A percentile compares a stretch with the other conserved stretches of the same genome.
phyloP scores from a whole-genome alignment of 441 rosid genomes.

The Pelargonium myrrhifolium region DNA sequence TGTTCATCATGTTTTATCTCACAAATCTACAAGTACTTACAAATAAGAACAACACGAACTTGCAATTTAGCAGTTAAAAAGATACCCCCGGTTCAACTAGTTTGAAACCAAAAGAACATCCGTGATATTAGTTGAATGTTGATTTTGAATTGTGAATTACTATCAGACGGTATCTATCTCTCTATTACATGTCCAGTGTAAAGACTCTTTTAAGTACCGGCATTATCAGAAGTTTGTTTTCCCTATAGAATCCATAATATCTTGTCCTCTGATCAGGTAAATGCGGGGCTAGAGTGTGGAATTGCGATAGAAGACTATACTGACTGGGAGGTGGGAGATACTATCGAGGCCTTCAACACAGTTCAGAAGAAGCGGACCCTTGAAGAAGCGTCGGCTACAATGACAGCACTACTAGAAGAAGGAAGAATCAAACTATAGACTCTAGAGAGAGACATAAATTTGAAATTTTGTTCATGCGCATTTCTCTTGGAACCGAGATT shows the following conservation, averaged over 20 bases:
- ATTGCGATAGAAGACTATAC: constrained; percentile 59
- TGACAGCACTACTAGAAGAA: constrained; percentile 74
- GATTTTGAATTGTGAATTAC: too few relatives aligned
- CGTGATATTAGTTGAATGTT: too few relatives aligned
- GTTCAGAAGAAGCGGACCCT: constrained; percentile 82
- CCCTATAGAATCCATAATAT: not conserved
- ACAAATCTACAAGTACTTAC: too few relatives aligned
- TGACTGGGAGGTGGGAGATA: constrained; percentile 76
- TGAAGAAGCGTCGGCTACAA: constrained; percentile 93
- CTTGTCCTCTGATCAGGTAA: constrained; percentile 41
- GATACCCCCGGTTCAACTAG: too few relatives aligned
- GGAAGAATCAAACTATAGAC: constrained; percentile 42
- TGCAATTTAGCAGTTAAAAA: too few relatives aligned
- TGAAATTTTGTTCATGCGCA: not conserved
- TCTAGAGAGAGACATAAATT: not conserved
- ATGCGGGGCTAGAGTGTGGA: constrained; percentile 84
- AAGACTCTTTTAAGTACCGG: too few relatives aligned
- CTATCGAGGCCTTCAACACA: constrained; percentile 57
- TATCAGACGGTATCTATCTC: too few relatives aligned
- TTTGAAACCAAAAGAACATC: too few relatives aligned
- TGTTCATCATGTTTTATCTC: too few relatives aligned
- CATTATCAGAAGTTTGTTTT: too few relatives aligned
- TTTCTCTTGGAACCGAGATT: constrained; percentile 1
- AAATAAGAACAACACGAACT: too few relatives aligned
- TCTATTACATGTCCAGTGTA: too few relatives aligned